Percentiles rank a stretch among this genome's conserved stretches.
Evolutionary conservation across 805 yeast species (phyloP).

Genomic region (Sugiyamaella qingdaonensis): DNA sequence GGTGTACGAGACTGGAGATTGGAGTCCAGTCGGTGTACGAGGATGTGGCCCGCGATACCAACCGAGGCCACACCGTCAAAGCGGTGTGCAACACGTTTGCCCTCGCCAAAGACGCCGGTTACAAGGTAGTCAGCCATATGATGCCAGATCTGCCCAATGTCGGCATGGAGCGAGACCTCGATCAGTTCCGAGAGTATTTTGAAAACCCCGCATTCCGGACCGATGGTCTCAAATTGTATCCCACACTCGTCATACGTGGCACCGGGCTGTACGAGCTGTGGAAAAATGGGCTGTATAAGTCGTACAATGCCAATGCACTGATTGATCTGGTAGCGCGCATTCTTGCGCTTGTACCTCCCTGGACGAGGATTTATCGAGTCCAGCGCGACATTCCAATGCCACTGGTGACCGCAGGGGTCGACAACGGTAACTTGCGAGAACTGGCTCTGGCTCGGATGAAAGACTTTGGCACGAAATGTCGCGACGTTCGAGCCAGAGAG

Average conservation of each 20-base stretch:
- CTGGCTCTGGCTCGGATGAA: constrained; percentile 96
- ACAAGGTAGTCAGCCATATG: constrained; percentile 97
- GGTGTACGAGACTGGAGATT: constrained; percentile 93
- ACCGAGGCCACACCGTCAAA: constrained; percentile 95
- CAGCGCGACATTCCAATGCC: constrained; percentile 99
- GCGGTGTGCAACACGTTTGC: constrained; percentile 95
- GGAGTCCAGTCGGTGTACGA: constrained; percentile 98
- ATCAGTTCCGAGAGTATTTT: constrained; percentile 93
- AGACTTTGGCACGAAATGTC: constrained; percentile 92
- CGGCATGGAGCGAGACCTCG: constrained; percentile 96
- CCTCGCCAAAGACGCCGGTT: constrained; percentile 96
- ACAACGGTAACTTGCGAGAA: constrained; percentile 93
- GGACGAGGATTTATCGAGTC: constrained; percentile 98
- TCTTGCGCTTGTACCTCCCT: constrained; percentile 94
- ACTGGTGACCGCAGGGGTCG: constrained; percentile 94
- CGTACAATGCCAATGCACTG: constrained; percentile 90
- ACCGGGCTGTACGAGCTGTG: constrained; percentile 95
- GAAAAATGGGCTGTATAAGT: constrained; percentile 92
- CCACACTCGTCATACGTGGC: constrained; percentile 94
- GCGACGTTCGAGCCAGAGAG: constrained; percentile 96
- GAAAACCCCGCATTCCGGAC: constrained; percentile 97
- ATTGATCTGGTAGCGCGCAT: constrained; percentile 95
- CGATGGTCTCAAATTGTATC: constrained; percentile 92
- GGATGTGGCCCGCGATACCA: constrained; percentile 97
- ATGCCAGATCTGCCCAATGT: constrained; percentile 99